A percentile compares a stretch with the other conserved stretches of the same genome.
These are phyloP conservation scores for Melanopsichium pennsylvanicum DNA, from an alignment of 1,284 basidiomycete genomes.

Conservation along the genomic window DNA sequence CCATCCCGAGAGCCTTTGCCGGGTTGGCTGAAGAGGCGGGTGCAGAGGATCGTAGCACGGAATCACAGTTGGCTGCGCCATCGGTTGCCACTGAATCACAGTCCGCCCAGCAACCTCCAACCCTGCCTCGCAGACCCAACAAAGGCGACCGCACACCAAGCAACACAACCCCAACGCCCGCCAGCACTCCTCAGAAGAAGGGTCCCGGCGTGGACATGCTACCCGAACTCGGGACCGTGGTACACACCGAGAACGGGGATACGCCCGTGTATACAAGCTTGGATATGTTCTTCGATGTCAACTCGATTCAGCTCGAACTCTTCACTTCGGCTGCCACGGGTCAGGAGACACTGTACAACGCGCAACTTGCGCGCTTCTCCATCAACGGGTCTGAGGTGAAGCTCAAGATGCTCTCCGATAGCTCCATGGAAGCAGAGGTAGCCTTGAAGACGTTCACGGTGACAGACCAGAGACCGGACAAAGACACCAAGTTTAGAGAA, in stretches of 20 bases:
- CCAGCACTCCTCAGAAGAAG: conserved; percentile 24
- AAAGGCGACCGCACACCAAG: conserved; percentile 6
- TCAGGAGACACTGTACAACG: conserved; percentile 74
- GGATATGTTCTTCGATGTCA: conserved; percentile 80
- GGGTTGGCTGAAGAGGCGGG: conserved; percentile 62
- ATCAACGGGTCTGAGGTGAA: conserved; percentile 81
- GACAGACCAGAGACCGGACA: conserved; percentile 83
- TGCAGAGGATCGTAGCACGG: conserved; percentile 44
- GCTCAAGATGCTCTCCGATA: conserved; percentile 83
- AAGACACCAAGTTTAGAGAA: conserved; percentile 83
- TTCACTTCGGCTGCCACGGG: conserved; percentile 77
- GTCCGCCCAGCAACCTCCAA: too few relatives aligned
- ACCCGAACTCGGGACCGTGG: conserved; percentile 69
- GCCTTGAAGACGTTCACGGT: conserved; percentile 89
- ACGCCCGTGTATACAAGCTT: conserved; percentile 69
- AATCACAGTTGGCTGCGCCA: too few relatives aligned
- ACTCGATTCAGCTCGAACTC: conserved; percentile 86
- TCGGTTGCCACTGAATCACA: too few relatives aligned
- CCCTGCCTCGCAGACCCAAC: conserved; percentile 10
- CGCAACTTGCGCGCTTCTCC: conserved; percentile 86
- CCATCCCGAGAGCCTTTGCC: conserved; percentile 76
- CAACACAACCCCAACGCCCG: conserved; percentile 7
- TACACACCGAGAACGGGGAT: conserved; percentile 50
- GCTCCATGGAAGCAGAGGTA: conserved; percentile 84
- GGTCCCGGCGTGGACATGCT: conserved; percentile 67